Base-by-base conservation (phyloP, 2,329 filamentous ascomycete genomes). In the Fusarium sp. region DNA sequence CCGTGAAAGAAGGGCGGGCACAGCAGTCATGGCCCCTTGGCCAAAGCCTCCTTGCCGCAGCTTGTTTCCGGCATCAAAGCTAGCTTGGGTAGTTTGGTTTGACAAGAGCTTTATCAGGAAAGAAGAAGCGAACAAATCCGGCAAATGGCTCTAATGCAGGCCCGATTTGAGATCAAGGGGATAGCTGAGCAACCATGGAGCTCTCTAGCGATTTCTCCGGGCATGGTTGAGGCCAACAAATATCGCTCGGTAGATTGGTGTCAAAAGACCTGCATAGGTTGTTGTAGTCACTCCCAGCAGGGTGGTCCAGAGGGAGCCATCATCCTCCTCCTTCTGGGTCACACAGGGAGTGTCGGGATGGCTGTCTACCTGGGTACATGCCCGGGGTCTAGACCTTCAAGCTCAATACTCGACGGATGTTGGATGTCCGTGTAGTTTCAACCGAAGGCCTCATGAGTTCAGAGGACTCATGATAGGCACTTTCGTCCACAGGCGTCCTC, bases 71-170 rank as follows among this genome's bases (percentile, higher is more conserved):
- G 60, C 50, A 30, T 66, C 43, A 41, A 39, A 52, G 64, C 39
- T 75, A 66, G 58, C 57, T 52, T 70, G 50, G n/a, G 58, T 45
- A 30, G 34, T 61, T 64, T 56, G 70, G 77, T 77, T 68, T 70
- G 64, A 79, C 77, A 75, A 77, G 37, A 52, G 59, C 83, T 79
- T 64, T 65, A 84, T 83, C 56, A 56, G 82, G 83, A 82, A 85
- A 81, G 77, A 72, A 71, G 80, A 85, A 85, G 84, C 84, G 84
- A 85, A 82, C 77, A 76, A 77, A 82, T 81, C 59, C 76, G 79
- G 79, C 79, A 80, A 75, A 68, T 64, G 35, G 45, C 48, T 58
- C 63, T 60, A 57, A 13, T 52, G 57, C 30, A 64, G 64, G 35
- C 70, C 69, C 57, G 50, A 76, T 77, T 71, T 57, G 68, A 77